Evolutionary conservation across 371 early-diverging fungal genomes (phyloP).

Genomic region (Smittium culicis): DNA sequence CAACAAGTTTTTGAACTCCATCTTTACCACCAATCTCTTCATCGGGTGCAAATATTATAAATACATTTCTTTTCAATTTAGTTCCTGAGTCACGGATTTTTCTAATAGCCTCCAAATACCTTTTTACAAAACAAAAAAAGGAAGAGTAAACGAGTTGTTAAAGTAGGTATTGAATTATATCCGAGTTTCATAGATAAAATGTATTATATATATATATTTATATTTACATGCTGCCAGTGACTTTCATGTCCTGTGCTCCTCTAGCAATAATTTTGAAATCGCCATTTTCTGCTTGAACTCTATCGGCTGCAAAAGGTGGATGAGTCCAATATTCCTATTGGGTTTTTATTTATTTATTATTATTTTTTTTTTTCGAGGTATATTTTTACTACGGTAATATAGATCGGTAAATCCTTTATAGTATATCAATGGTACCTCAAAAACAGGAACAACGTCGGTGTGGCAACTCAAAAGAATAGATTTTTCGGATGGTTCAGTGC

Average conservation of each 20-base stretch:
- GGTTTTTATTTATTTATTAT: not conserved
- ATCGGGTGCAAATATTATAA: conserved; percentile 61
- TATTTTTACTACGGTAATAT: not conserved
- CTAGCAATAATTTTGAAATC: conserved; percentile 59
- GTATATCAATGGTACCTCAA: conserved; percentile 12
- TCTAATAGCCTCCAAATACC: conserved; percentile 59
- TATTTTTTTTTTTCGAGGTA: not conserved
- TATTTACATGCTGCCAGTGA: conserved; percentile 39
- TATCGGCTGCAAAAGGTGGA: conserved; percentile 56
- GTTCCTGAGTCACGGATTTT: conserved; percentile 35
- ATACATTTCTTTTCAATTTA: conserved; percentile 45
- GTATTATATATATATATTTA: not conserved
- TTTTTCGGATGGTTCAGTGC: conserved; percentile 37
- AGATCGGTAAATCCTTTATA: not conserved
- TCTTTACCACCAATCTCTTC: conserved; percentile 69
- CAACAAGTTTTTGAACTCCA: conserved; percentile 49
- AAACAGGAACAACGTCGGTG: conserved; percentile 75
- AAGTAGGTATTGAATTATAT: not conserved
- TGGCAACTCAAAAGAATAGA: conserved; percentile 61
- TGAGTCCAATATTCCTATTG: conserved; percentile 43
- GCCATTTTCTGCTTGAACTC: conserved; percentile 30
- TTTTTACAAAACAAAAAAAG: not conserved
- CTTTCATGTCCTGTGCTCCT: conserved; percentile 77
- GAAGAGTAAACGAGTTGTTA: not conserved
- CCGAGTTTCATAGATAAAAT: not conserved